A percentile compares a stretch with the other conserved stretches of the same genome.
These are phyloP conservation scores for Ceratocystiopsis minuta DNA, from an alignment of 2,329 filamentous ascomycete species.

Conservation along the genomic window DNA sequence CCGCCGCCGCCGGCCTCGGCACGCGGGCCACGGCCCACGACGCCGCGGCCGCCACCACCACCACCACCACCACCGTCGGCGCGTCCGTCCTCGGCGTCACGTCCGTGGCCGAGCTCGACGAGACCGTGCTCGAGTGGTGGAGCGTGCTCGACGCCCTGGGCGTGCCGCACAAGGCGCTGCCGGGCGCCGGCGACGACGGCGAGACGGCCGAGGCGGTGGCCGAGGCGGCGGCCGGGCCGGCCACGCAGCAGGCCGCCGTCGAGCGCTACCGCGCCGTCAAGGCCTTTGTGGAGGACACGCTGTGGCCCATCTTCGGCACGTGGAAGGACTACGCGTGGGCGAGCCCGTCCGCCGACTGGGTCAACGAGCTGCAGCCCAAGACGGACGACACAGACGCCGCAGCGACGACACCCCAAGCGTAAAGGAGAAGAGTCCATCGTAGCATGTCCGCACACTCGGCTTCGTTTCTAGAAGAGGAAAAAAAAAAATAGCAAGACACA, in stretches of 20 bases:
- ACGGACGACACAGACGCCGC: too few species aligned
- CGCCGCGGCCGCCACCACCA: conserved; percentile 5
- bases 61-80: conserved; percentile 20
- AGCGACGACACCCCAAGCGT: too few species aligned
- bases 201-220: too few species aligned
- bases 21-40: conserved; percentile 33
- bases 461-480: too few species aligned
- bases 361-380: conserved; percentile 12
- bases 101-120: conserved; percentile 42
- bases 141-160: conserved; percentile 28
- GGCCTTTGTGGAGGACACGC: conserved; percentile 19
- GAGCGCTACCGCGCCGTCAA: conserved; percentile 9
- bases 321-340: conserved; percentile 43
- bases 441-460: too few species aligned
- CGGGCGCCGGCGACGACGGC: too few species aligned
- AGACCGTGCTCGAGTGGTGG: conserved; percentile 40
- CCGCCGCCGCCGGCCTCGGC: conserved; percentile 12
- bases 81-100: conserved; percentile 49
- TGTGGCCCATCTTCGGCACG: conserved; percentile 39
- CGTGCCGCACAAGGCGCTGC: conserved; percentile 9
- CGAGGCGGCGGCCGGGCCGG: not conserved
- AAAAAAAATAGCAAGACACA: too few species aligned
- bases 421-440: too few species aligned
- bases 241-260: not conserved
- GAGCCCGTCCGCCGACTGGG: conserved; percentile 10